Conservation (phyloP, 2,329 filamentous ascomycete species). For the Trichoderma atrobrunneum region DNA sequence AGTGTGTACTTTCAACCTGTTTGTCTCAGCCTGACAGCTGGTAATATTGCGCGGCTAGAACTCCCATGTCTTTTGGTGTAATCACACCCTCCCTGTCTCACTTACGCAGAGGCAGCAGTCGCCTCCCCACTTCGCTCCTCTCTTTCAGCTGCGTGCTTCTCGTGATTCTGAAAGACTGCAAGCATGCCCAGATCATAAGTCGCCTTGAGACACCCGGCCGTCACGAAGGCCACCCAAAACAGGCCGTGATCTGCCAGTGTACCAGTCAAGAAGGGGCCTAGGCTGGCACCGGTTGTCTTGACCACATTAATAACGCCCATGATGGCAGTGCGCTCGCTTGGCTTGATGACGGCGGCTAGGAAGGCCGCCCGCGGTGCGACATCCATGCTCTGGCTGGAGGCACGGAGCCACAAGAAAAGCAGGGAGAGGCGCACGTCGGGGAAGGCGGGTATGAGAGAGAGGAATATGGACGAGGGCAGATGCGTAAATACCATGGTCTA, state of each 20-base stretch:
- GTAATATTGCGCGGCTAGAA: not conserved
- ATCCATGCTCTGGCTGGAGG: constrained; percentile 67
- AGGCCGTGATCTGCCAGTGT: constrained; percentile 52
- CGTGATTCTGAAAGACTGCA: constrained; percentile 27
- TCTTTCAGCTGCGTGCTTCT: constrained; percentile 11
- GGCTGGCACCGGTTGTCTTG: constrained; percentile 61
- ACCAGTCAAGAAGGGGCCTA: constrained; percentile 65
- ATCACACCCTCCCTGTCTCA: not conserved
- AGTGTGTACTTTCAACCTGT: not conserved
- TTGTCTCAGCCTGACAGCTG: not conserved
- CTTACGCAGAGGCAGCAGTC: not conserved
- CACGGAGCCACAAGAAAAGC: constrained; percentile 58
- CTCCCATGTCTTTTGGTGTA: not conserved
- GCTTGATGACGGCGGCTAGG: constrained; percentile 61
- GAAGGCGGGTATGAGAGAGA: constrained; percentile 61
- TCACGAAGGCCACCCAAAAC: constrained; percentile 62
- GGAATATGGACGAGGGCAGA: constrained; percentile 64
- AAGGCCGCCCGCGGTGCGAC: constrained; percentile 68
- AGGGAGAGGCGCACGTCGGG: constrained; percentile 52
- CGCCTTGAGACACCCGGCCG: constrained; percentile 62
- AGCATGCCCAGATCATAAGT: constrained; percentile 59
- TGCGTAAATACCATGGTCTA: constrained; percentile 75
- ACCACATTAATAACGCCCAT: constrained; percentile 69
- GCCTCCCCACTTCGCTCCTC: not conserved
- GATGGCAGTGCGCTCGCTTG: constrained; percentile 66